A percentile compares a stretch with the other conserved stretches of the same genome.
Evolutionary conservation across 306 rosid species (phyloP).

Genomic region (Casuarina cunninghamiana): DNA sequence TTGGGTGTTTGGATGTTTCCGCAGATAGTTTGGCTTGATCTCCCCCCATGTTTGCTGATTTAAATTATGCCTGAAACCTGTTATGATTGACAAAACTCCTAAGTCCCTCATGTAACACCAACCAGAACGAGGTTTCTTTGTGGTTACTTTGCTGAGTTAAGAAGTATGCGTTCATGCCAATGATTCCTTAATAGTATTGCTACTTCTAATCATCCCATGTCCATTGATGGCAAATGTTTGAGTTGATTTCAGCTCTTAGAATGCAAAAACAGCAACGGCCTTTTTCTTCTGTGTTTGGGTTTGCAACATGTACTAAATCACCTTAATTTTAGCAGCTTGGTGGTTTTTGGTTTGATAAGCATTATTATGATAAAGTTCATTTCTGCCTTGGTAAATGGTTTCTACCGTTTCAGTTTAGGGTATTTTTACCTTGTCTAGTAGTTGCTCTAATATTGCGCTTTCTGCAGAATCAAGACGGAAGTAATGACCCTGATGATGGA

Average conservation of each 20-base stretch:
- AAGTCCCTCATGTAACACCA: not conserved
- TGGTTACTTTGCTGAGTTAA: not conserved
- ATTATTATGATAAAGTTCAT: not conserved
- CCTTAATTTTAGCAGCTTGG: not conserved
- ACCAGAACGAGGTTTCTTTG: not conserved
- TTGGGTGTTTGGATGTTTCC: not conserved
- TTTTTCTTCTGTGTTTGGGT: no score
- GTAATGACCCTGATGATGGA: constrained; percentile 10
- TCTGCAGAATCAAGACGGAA: constrained; percentile 14
- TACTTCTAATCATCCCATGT: not conserved
- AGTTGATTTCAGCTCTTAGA: not conserved
- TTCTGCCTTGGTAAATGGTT: not conserved
- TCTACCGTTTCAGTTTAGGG: not conserved
- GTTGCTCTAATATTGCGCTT: not conserved
- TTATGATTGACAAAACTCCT: not conserved
- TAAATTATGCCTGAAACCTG: not conserved
- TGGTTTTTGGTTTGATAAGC: not conserved
- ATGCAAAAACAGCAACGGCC: not conserved
- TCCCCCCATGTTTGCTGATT: no score
- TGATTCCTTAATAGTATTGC: not conserved
- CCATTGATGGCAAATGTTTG: not conserved
- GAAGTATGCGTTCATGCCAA: not conserved
- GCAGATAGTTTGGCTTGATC: not conserved
- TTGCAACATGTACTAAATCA: not conserved
- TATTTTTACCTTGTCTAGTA: not conserved